These are phyloP conservation scores for Amanita pallidorosea DNA, from an alignment of 768 basidiomycete genomes.

Conservation along the genomic window DNA sequence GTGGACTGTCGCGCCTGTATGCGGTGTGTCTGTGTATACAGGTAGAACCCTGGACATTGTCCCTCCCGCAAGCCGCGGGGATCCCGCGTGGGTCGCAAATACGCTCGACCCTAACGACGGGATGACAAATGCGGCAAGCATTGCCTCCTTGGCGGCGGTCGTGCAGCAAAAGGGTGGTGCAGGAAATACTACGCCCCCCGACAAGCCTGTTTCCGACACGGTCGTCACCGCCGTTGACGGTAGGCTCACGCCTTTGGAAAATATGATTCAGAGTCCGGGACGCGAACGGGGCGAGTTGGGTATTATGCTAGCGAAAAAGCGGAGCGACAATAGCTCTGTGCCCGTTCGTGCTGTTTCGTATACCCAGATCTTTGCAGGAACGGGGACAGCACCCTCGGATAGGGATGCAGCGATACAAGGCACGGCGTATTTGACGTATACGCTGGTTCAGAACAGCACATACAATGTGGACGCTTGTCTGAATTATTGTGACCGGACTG, in stretches of 20 bases:
- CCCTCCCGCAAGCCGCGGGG: neutral
- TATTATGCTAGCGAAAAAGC: slow-evolving; percentile 1
- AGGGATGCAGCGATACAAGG: slow-evolving; percentile 35
- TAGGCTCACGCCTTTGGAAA: slow-evolving; percentile 16
- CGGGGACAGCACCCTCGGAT: slow-evolving; percentile 21
- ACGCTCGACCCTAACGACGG: neutral
- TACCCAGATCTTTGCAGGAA: slow-evolving; percentile 27
- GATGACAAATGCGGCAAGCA: slow-evolving; percentile 22
- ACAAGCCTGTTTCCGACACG: slow-evolving; percentile 25
- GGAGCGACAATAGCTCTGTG: slow-evolving; percentile 4
- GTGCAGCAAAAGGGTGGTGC: slow-evolving; percentile 32
- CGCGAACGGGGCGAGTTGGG: neutral
- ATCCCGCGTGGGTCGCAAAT: neutral
- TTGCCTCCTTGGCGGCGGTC: slow-evolving; percentile 20
- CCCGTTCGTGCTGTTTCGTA: slow-evolving; percentile 19
- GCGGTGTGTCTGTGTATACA: neutral
- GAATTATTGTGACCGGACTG: slow-evolving; percentile 24
- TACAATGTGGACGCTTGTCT: slow-evolving; percentile 34
- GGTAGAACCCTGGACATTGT: neutral
- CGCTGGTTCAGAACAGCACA: slow-evolving; percentile 25
- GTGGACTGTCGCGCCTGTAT: neutral
- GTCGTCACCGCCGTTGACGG: slow-evolving; percentile 36
- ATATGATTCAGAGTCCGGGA: neutral
- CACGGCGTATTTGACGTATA: slow-evolving; percentile 36
- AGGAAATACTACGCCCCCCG: slow-evolving; percentile 16